Base-by-base conservation (phyloP, 306 rosid species). In the Lathyrus aphaca region DNA sequence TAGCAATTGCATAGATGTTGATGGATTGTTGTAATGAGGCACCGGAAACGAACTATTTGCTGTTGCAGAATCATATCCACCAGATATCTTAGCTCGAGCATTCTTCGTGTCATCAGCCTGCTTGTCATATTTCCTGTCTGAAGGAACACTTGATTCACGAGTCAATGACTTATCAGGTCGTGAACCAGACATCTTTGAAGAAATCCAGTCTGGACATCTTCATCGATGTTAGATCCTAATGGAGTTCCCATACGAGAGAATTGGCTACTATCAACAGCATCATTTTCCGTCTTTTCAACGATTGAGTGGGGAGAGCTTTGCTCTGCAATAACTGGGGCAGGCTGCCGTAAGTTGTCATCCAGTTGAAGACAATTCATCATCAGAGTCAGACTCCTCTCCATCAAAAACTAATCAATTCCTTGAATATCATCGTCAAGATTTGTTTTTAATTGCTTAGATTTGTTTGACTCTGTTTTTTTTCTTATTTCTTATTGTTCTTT, bases 361-460 rank as follows among this genome's bases (percentile, higher is more conserved):
- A 84, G 95, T 74, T 94, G 99, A 64, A 90, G 87, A 92, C 81
- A 94, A 77, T 75, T 89, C 87, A 80, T 91, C 97, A 83, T 94
- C 99, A 56, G 95, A 51, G 62, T 94, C 97, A 4, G 96, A 89
- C 73, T 89, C 99, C 83, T 94, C 99, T 56, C 79, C 97, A 35
- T 94, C 99, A 84, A 94, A 94, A 51, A 88, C 95, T 45, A 94
- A 85, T 94, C 97, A 78, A 94, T 91, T 71, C 94, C 98, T 72
- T 87, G 99, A 71, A 94, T 96, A 77, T 94, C 99, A 70, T 94
- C 99, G 35, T 94, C 96, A 37, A 77, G 90, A 80, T 91, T 96
- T 0, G 97, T 76, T 83, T 88, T 88, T 69, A 91, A 65, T 66
- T 91, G 91, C 82, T 89, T 87, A 17, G 99, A 82, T 79, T 86